Evolutionary conservation across 805 yeast genomes (phyloP), one percentile per base, ranked within the genome.

Genomic region (Candida sonorensis): DNA sequence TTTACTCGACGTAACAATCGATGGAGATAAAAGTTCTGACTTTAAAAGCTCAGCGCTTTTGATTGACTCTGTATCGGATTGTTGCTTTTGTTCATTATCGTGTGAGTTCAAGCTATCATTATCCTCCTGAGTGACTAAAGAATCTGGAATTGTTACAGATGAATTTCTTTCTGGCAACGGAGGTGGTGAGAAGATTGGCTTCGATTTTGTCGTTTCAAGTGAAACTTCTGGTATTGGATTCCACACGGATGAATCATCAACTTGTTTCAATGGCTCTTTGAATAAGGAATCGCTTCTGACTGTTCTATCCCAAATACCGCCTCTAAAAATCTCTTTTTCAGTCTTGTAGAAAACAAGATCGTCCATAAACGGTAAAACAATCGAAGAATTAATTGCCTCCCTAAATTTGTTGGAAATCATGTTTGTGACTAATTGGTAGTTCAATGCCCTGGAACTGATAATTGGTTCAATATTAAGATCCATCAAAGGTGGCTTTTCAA

Each of bases 311-410:
- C 97, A 90, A 16, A 90, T 75, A 12, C 98, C 98, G 31, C 96
- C 98, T 41, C 96, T 71, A 54, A 77, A 92, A 10, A 85, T 57
- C 41, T 85, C 94, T 24, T 59, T 67, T 2, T 59, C 55, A 0
- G 96, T 77, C 34, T 73, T 64, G 48, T 67, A 81, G 50, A 84
- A 81, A 0, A 77, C 73, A 25, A 86, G 55, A 52, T 90, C 97
- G 55, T 90, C 97, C 87, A 86, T 81, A 47, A 67, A 77, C 2
- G 98, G 98, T 20, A 73, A 55, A 1, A 92, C 97, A 29, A 92
- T 58, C 7, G 92, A 72, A 21, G 84, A 92, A 39, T 69, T 75
- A 24, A 90, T 66, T 1, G 87, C 82, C 30, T 85, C 95, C 36
- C 78, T 75, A 40, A 90, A 74, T 44, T 79, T 77, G 51, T 76